Evolutionary conservation across 257 asterid species (phyloP).

Genomic region (Paulownia fortunei): DNA sequence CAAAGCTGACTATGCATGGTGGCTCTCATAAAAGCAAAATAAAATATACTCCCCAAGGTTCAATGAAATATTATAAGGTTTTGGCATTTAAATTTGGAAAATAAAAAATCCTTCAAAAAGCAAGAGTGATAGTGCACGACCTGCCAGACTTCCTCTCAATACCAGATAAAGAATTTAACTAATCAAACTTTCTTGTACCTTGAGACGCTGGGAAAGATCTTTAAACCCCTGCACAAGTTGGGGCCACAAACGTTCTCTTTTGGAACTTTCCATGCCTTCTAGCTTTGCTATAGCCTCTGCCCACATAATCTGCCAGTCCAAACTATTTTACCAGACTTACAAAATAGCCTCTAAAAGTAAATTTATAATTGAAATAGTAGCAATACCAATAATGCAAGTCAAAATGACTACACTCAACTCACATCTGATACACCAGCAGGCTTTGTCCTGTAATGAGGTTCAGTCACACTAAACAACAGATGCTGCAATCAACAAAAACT

Average conservation of each 20-base stretch:
- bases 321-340: conserved; percentile 51
- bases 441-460: conserved; percentile 78
- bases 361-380: conserved; percentile 19
- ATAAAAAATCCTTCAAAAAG: not conserved
- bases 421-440: conserved; percentile 98
- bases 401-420: conserved; percentile 48
- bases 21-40: conserved; percentile 15
- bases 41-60: not conserved
- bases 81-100: not conserved
- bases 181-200: conserved; percentile 53
- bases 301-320: conserved; percentile 88
- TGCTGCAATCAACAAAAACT: conserved; percentile 66
- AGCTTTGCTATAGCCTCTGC: conserved; percentile 96
- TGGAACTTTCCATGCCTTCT: conserved; percentile 96
- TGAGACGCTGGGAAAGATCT: conserved; percentile 93
- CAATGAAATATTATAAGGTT: not conserved
- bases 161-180: conserved; percentile 1
- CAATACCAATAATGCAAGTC: conserved; percentile 5
- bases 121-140: not conserved
- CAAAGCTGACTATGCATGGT: conserved; percentile 8
- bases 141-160: not conserved
- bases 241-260: conserved; percentile 96
- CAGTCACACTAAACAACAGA: conserved; percentile 87
- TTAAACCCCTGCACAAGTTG: conserved; percentile 94
- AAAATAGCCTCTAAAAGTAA: conserved; percentile 20